Base-by-base conservation (phyloP, 2,329 filamentous ascomycete genomes). In the Colletotrichum gloeosporioides region DNA sequence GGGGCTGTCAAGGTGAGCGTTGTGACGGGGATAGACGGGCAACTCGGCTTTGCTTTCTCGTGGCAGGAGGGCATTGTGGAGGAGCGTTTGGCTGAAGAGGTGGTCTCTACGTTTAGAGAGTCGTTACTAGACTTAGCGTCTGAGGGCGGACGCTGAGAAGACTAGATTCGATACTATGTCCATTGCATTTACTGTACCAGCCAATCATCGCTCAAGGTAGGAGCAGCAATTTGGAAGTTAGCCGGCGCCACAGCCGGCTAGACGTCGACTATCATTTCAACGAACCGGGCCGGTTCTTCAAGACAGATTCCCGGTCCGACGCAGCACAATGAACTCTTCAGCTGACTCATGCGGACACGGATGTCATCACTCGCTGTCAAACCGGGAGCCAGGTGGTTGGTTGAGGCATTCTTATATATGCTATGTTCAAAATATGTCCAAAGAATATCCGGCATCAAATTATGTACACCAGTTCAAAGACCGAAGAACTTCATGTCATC, bases 401-500 rank as follows among this genome's bases (percentile, higher is more conserved):
- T 65, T 44, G 8, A 13, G 13, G 16, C 34, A 65, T 13, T 57
- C 10, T 63, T 68, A 57, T 53, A 53, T 66, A 32, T 27, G 25
- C 31, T 13, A 39, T 39, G 25, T 27, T 53, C 1, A 53, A 16
- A 59, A 25, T 66, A 76, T 69, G n/a, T 74, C 34, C 70, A 59
- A 55, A 39, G 66, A 65, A 22, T 22, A 32, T 27, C 12, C n/a
- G 6, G 9, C 2, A 32, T 10, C 10, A 53, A 22, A 57, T n/a
- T 49, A 15, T 31, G 8, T 4, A 29, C 44, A 31, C 59, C 44
- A 4, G 22, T 36, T 49, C n/a, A 77, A 27, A 77, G 34, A 8
- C 75, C 72, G 10, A 76, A 77, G 13, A 77, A 77, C 66, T 75
- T 71, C 75, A 77, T 77, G n/a, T 77, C 75, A 22, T 77, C 75